phyloP scores from a whole-genome alignment of 345 rosid species.

The Nasturtium officinale region DNA sequence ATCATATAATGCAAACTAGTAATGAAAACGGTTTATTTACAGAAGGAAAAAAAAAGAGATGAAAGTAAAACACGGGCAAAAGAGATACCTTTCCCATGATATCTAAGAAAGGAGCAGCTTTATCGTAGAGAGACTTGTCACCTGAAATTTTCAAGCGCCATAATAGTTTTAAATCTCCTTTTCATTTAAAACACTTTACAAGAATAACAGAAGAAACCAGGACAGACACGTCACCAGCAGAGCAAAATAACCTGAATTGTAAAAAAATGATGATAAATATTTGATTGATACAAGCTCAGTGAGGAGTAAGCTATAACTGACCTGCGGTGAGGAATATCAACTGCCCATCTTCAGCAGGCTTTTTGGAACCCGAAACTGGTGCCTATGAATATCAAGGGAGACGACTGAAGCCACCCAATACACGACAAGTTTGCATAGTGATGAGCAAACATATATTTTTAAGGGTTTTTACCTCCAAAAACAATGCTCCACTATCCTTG shows the following conservation, averaged over 20 bases:
- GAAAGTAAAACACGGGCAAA: slow-evolving; percentile 17
- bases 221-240: neutral
- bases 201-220: neutral
- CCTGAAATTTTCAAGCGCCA: slow-evolving; percentile 53
- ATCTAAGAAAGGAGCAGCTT: slow-evolving; percentile 69
- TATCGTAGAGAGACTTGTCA: slow-evolving; percentile 70
- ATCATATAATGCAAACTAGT: slow-evolving; percentile 31
- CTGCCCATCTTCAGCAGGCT: slow-evolving; percentile 92
- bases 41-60: neutral
- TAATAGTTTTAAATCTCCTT: slow-evolving; percentile 24
- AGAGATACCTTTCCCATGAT: slow-evolving; percentile 83
- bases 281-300: neutral
- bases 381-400: slow-evolving; percentile 53
- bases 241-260: neutral
- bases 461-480: slow-evolving; percentile 66
- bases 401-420: neutral
- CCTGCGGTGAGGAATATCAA: slow-evolving; percentile 92
- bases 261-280: neutral
- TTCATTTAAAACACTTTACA: slow-evolving; percentile 6
- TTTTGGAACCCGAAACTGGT: slow-evolving; percentile 95
- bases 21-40: neutral
- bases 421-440: neutral
- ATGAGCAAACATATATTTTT: neutral
- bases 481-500: slow-evolving; percentile 72
- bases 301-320: slow-evolving; percentile 34